Percentiles rank a stretch among this genome's conserved stretches.
phyloP scores from a whole-genome alignment of 2,329 filamentous ascomycete species.

The Xylaria sp. region DNA sequence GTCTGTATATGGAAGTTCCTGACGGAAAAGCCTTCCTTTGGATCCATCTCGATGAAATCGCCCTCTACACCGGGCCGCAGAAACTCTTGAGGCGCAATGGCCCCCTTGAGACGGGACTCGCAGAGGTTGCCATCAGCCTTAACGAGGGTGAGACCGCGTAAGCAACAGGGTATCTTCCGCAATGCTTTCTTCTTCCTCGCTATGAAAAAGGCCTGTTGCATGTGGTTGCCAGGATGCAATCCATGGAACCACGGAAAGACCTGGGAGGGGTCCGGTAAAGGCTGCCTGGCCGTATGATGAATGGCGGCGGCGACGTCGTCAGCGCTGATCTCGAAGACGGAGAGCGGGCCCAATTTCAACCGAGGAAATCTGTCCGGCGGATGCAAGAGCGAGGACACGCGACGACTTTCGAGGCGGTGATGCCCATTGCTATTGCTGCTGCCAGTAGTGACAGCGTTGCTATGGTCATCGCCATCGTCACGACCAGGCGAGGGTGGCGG shows the following conservation, averaged over 20 bases:
- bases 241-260: conserved; percentile 98
- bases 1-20: conserved; percentile 97
- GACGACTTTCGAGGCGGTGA: conserved; percentile 51
- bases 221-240: conserved; percentile 85
- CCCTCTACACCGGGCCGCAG: conserved; percentile 63
- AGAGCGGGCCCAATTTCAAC: conserved; percentile 62
- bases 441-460: neutral
- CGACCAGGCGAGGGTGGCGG: conserved; percentile 74
- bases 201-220: conserved; percentile 91
- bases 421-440: neutral
- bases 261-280: conserved; percentile 82
- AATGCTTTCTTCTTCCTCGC: conserved; percentile 78
- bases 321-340: conserved; percentile 79
- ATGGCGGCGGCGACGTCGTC: conserved; percentile 76
- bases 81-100: conserved; percentile 84
- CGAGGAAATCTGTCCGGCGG: conserved; percentile 74
- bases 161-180: conserved; percentile 77
- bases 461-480: conserved; percentile 58
- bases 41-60: conserved; percentile 85
- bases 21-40: conserved; percentile 90
- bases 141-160: conserved; percentile 85
- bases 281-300: conserved; percentile 79
- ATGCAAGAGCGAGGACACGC: conserved; percentile 72
- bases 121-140: conserved; percentile 87
- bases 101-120: conserved; percentile 83